These are phyloP conservation scores for Mortierella sp. DNA, from an alignment of 371 early-diverging fungal species.

Conservation along the genomic window DNA sequence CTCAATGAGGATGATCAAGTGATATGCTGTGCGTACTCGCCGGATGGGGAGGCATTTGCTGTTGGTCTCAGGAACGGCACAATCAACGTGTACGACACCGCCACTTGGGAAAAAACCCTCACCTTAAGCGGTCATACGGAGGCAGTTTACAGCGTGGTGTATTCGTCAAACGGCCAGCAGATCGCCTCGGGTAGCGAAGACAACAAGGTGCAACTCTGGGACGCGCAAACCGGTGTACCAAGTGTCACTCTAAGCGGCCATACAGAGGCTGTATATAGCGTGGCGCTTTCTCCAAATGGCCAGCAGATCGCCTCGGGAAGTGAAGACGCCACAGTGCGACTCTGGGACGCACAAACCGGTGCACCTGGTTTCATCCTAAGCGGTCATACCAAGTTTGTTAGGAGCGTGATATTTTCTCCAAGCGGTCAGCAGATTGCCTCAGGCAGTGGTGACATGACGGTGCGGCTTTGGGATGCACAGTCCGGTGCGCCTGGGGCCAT, in stretches of 20 bases:
- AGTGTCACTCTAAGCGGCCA: background rate
- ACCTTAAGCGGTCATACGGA: background rate
- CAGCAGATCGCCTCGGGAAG: constrained; percentile 6
- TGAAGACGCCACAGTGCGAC: constrained; percentile 5
- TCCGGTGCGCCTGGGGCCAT: no score
- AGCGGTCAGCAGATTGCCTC: no score
- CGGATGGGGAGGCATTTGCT: constrained; percentile 3
- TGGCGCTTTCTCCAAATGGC: constrained; percentile 2
- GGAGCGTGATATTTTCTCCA: no score
- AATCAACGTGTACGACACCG: constrained; percentile 7
- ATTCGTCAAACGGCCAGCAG: background rate
- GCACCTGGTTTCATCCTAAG: no score
- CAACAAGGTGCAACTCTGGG: constrained; percentile 11
- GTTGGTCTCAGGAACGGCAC: background rate
- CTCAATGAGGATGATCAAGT: background rate
- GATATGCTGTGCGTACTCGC: background rate
- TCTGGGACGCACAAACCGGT: no score
- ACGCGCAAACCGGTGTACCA: no score
- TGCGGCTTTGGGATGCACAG: no score
- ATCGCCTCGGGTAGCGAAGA: constrained; percentile 5
- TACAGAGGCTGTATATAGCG: background rate
- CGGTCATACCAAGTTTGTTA: no score
- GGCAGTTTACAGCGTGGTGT: background rate
- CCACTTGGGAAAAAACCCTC: background rate
- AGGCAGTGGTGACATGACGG: no score